phyloP scores from a whole-genome alignment of 495 filamentous ascomycete species.

The Hapsidospora chrysogenum region DNA sequence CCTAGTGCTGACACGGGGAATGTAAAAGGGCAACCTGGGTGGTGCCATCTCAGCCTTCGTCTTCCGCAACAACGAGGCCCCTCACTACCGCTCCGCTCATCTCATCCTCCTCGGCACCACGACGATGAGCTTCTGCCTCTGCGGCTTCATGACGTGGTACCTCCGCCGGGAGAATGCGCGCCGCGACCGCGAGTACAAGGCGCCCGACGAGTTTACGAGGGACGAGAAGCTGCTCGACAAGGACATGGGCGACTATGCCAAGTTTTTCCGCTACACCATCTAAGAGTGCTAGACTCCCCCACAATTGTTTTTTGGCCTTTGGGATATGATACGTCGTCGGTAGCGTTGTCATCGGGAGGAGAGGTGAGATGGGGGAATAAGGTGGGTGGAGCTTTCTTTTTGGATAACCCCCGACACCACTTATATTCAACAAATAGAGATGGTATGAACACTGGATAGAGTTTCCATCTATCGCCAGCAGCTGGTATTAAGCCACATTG shows the following conservation, averaged over 20 bases:
- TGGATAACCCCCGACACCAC: too few species aligned
- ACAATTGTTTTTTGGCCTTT: neutral
- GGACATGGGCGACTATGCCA: constrained; percentile 32
- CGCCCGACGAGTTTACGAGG: constrained; percentile 27
- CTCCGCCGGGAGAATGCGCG: constrained; percentile 41
- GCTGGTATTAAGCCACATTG: too few species aligned
- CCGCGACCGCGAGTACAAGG: constrained; percentile 27
- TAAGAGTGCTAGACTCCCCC: constrained; percentile 10
- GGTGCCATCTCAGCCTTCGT: constrained; percentile 56
- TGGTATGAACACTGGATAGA: too few species aligned
- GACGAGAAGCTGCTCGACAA: constrained; percentile 26
- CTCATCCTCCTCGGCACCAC: constrained; percentile 27
- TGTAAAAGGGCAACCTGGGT: constrained; percentile 34
- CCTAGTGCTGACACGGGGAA: neutral
- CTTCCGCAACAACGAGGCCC: constrained; percentile 40
- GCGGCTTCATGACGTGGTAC: constrained; percentile 40
- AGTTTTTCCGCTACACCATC: constrained; percentile 37
- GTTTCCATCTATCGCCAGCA: too few species aligned
- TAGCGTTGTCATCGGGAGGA: neutral
- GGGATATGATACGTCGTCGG: neutral
- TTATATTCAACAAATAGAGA: too few species aligned
- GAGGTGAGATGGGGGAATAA: too few species aligned
- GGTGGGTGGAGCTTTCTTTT: too few species aligned
- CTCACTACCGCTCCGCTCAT: constrained; percentile 46
- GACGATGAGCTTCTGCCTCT: constrained; percentile 27